Evolutionary conservation across 192 early-diverging fungal genomes (phyloP).

Genomic region (Phycomyces blakesleeanus): DNA sequence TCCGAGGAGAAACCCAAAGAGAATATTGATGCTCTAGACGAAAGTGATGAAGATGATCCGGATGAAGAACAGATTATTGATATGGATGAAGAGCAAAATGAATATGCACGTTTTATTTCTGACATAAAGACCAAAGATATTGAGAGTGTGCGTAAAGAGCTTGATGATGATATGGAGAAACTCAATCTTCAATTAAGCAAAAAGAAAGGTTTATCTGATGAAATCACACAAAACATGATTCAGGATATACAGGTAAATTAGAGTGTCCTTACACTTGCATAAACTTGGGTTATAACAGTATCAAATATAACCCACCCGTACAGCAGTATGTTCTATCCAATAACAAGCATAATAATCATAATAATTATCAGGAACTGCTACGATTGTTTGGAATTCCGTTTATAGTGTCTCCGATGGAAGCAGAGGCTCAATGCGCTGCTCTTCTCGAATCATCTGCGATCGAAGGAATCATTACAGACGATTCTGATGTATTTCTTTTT

Average conservation of each 20-base stretch:
- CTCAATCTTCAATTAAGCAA: slow-evolving; percentile 48
- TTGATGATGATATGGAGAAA: slow-evolving; percentile 49
- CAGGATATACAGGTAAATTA: slow-evolving; percentile 57
- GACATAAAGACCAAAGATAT: slow-evolving; percentile 40
- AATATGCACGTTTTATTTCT: slow-evolving; percentile 66
- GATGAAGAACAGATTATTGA: slow-evolving; percentile 29
- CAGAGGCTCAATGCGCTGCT: slow-evolving; percentile 94
- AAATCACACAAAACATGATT: slow-evolving; percentile 70
- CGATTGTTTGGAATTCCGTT: slow-evolving; percentile 93
- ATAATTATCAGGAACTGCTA: slow-evolving; percentile 60
- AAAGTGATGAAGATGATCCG: slow-evolving; percentile 16
- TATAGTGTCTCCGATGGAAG: slow-evolving; percentile 92
- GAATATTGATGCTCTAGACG: neutral
- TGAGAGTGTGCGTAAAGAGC: slow-evolving; percentile 34
- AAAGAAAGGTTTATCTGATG: slow-evolving; percentile 57
- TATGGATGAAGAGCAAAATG: slow-evolving; percentile 46
- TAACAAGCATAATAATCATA: neutral
- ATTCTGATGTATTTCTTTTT: slow-evolving; percentile 96
- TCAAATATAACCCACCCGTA: no score
- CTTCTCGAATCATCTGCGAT: slow-evolving; percentile 60
- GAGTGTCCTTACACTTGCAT: neutral
- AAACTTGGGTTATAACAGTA: no score
- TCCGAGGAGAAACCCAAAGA: neutral
- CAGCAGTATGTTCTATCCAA: no score
- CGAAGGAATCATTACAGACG: slow-evolving; percentile 95